These are phyloP conservation scores for Thermoascus crustaceus DNA, from an alignment of 2,329 filamentous ascomycete species.

Conservation along the genomic window DNA sequence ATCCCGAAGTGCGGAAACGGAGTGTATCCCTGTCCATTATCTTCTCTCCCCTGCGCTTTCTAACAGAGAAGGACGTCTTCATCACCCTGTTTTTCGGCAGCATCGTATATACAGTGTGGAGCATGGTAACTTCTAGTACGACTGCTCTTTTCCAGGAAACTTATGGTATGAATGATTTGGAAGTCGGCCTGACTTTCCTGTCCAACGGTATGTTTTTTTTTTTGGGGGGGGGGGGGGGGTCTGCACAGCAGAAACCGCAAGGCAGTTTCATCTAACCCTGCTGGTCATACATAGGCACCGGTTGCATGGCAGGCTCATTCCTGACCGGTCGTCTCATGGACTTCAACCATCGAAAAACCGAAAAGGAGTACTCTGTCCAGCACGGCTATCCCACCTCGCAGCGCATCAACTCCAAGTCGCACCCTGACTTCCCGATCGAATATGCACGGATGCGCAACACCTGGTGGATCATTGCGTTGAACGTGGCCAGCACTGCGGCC, in stretches of 20 bases:
- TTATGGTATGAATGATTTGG: conserved; percentile 32
- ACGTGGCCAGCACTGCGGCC: conserved; percentile 26
- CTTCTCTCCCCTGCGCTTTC: conserved; percentile 32
- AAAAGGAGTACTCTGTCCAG: conserved; percentile 24
- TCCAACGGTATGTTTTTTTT: conserved; percentile 23
- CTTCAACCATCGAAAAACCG: conserved; percentile 26
- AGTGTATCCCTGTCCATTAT: conserved; percentile 28
- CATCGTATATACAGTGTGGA: conserved; percentile 42
- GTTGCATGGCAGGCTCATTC: conserved; percentile 36
- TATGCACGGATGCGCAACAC: conserved; percentile 29
- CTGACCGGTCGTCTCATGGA: conserved; percentile 38
- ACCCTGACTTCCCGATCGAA: conserved; percentile 37
- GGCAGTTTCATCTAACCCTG: background rate
- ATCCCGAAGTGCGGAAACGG: conserved; percentile 10
- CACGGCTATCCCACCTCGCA: conserved; percentile 23
- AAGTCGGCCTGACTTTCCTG: conserved; percentile 36
- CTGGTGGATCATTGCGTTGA: conserved; percentile 32
- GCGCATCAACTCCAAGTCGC: conserved; percentile 20
- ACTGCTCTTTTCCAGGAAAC: conserved; percentile 28
- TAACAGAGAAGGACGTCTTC: conserved; percentile 41
- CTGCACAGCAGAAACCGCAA: too few relatives aligned
- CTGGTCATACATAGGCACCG: conserved; percentile 16
- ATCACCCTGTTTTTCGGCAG: conserved; percentile 37
- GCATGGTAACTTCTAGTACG: conserved; percentile 42
- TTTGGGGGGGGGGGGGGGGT: too few relatives aligned